Percentiles rank a stretch among this genome's conserved stretches.
phyloP scores from a whole-genome alignment of 345 rosid species.

The Euphorbia lathyris region DNA sequence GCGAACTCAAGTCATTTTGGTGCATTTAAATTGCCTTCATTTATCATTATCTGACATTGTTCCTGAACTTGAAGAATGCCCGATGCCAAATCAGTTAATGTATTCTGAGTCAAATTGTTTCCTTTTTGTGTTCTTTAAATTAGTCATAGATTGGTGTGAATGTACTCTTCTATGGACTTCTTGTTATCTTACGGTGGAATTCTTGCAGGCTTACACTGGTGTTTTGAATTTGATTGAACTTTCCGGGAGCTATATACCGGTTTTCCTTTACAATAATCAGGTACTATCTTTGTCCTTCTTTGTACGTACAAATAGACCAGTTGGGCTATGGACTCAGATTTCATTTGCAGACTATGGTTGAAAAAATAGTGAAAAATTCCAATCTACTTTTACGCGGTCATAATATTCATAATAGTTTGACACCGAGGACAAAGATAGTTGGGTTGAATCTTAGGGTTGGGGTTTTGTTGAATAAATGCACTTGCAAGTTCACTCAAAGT shows the following conservation, averaged over 20 bases:
- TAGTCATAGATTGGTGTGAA: neutral
- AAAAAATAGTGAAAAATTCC: no score
- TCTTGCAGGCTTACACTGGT: constrained; percentile 81
- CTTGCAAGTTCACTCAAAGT: neutral
- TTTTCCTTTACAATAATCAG: constrained; percentile 76
- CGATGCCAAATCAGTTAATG: neutral
- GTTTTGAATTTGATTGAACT: constrained; percentile 69
- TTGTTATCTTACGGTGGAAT: constrained; percentile 18
- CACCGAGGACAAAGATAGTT: neutral
- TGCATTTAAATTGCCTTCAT: neutral
- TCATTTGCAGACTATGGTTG: neutral
- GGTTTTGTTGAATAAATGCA: neutral
- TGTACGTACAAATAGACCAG: no score
- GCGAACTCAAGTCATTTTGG: neutral
- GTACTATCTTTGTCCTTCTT: constrained; percentile 29
- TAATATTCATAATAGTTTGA: no score
- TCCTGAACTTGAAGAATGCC: neutral
- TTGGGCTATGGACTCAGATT: neutral
- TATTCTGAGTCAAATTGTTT: neutral
- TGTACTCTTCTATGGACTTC: constrained; percentile 9
- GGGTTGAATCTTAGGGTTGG: neutral
- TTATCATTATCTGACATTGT: neutral
- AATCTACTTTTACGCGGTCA: neutral
- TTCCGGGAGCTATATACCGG: constrained; percentile 58
- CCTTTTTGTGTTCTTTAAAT: neutral